phyloP scores from a whole-genome alignment of 441 rosid species.

The Populus tomentosa region DNA sequence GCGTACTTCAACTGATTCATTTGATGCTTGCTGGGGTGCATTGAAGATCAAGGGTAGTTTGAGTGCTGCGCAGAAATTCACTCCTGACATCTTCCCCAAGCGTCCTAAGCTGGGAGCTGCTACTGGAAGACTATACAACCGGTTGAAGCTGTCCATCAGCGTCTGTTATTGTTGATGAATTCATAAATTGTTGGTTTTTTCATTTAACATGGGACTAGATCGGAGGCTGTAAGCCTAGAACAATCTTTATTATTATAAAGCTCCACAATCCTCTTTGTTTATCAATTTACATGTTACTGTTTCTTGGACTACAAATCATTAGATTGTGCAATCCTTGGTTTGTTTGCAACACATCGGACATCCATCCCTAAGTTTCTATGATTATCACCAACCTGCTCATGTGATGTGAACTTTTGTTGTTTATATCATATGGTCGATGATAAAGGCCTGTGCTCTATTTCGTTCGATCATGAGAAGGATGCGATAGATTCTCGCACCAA shows the following conservation, averaged over 20 bases:
- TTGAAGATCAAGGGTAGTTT: conserved; percentile 96
- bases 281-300: not conserved
- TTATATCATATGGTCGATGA: too few relatives aligned
- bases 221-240: not conserved
- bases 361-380: not conserved
- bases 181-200: not conserved
- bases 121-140: conserved; percentile 5
- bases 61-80: conserved; percentile 90
- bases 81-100: conserved; percentile 96
- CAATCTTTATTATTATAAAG: conserved; percentile 5
- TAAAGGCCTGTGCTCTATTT: too few relatives aligned
- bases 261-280: conserved; percentile 3
- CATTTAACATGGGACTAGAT: not conserved
- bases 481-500: too few relatives aligned
- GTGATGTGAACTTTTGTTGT: not conserved
- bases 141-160: not conserved
- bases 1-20: not conserved
- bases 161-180: conserved; percentile 2
- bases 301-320: not conserved
- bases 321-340: not conserved
- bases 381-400: not conserved
- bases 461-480: too few relatives aligned
- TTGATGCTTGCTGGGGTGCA: conserved; percentile 61
- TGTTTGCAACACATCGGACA: not conserved
- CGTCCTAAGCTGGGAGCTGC: conserved; percentile 72